Base-by-base conservation (phyloP, 305 asterid species). In the Fraxinus nigra region DNA sequence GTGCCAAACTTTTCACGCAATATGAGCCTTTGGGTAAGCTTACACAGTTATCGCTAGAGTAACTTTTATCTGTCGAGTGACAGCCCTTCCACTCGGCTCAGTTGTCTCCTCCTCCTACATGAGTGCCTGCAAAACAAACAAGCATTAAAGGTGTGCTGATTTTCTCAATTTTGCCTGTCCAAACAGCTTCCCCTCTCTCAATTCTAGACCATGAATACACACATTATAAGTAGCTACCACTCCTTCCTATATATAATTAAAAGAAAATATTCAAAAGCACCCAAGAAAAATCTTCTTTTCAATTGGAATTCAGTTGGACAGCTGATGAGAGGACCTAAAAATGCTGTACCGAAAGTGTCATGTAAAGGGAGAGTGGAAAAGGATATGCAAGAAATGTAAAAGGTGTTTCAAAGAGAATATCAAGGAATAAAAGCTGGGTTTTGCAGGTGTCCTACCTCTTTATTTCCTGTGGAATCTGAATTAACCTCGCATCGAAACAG, bases 391-490 rank as follows among this genome's bases (percentile, higher is more conserved):
- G 24, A 72, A 35, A 48, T 32, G 75, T 4, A 18, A 61, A 35
- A 48, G 81, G 80, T 18, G 80, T 61, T 33, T 76, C 74, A 54
- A 7, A 69, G 78, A 80, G 76, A 79, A 73, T 56, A 82, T 43
- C 78, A 69, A 83, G 85, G 87, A 77, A 79, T 80, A 82, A 85
- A 84, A 37, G 78, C 79, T 79, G 76, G 77, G 72, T 67, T 48
- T 59, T 83, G 88, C 89, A 84, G 90, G 85, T 84, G 76, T 81
- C 86, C 90, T 72, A 81, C 87, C 91, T 79, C 80, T 65, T 8
- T n/a, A 59, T 81, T 37, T 67, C 74, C 77, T 81, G 84, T 33
- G 83, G 81, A 85, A 43, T 80, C 85, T 43, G 80, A 76, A 40
- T 40, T 38, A 84, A 54, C 46, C 77, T 79, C 76, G 54, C 83